Evolutionary conservation across 1,284 basidiomycete genomes (phyloP).

Genomic region (Apiotrichum siamense): DNA sequence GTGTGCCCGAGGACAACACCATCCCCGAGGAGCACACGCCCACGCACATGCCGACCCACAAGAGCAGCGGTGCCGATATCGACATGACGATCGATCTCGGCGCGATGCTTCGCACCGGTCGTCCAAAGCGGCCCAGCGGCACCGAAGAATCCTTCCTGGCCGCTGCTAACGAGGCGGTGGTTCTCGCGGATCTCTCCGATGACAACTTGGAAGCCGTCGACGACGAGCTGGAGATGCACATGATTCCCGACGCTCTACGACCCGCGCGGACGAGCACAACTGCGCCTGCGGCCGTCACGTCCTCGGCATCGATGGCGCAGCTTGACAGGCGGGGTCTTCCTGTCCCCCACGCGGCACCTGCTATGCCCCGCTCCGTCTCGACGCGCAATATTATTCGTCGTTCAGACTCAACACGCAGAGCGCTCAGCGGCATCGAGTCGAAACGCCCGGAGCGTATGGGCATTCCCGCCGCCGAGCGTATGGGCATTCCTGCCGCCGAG

Average conservation of each 20-base stretch:
- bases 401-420: conserved; percentile 1
- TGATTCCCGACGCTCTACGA: neutral
- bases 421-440: neutral
- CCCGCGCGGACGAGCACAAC: neutral
- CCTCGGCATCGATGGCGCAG: neutral
- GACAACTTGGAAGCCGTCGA: conserved; percentile 4
- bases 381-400: neutral
- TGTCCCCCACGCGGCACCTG: neutral
- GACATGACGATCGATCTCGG: conserved; percentile 35
- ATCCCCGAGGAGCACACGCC: neutral
- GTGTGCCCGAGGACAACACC: neutral
- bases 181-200: conserved; percentile 8
- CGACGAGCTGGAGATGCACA: neutral
- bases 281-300: too few species aligned
- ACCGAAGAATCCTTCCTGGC: conserved; percentile 38
- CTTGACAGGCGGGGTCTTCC: neutral
- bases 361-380: conserved; percentile 1
- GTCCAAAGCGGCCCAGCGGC: conserved; percentile 29
- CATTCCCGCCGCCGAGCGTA: too few species aligned
- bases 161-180: neutral
- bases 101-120: conserved; percentile 28
- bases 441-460: too few species aligned
- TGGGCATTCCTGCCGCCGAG: too few species aligned
- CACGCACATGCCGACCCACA: neutral
- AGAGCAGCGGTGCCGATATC: neutral